Evolutionary conservation across 345 rosid species (phyloP).

Genomic region (Ceriops decandra): DNA sequence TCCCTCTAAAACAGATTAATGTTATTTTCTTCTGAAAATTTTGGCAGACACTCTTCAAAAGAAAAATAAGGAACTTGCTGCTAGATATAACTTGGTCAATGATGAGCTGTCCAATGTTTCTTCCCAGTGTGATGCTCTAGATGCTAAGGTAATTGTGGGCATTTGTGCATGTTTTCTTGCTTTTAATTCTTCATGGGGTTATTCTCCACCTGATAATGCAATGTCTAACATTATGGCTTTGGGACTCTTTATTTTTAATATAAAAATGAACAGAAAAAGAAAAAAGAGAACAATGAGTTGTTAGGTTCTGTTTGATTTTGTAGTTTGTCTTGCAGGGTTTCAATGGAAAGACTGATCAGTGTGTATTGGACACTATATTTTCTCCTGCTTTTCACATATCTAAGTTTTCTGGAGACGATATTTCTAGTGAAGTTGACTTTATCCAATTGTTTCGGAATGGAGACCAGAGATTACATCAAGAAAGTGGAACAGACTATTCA

Average conservation of each 20-base stretch:
- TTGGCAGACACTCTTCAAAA: slow-evolving; percentile 34
- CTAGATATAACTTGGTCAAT: slow-evolving; percentile 19
- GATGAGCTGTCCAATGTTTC: slow-evolving; percentile 28
- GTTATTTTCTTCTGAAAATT: slow-evolving; percentile 15
- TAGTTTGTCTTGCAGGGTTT: slow-evolving; percentile 35
- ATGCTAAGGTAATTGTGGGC: slow-evolving; percentile 39
- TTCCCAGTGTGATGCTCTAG: slow-evolving; percentile 28
- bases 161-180: neutral
- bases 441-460: slow-evolving; percentile 28
- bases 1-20: neutral
- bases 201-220: neutral
- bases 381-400: slow-evolving; percentile 60
- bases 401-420: slow-evolving; percentile 34
- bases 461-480: slow-evolving; percentile 28
- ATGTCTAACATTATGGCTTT: neutral
- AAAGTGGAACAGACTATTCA: slow-evolving; percentile 20
- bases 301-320: slow-evolving; percentile 16
- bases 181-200: neutral
- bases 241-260: neutral
- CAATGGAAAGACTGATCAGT: slow-evolving; percentile 29
- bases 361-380: slow-evolving; percentile 44
- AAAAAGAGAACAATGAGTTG: neutral
- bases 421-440: slow-evolving; percentile 37
- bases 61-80: slow-evolving; percentile 37
- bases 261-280: neutral